Evolutionary conservation across 2,329 filamentous ascomycete species (phyloP).

Genomic region (Phoma sp.): DNA sequence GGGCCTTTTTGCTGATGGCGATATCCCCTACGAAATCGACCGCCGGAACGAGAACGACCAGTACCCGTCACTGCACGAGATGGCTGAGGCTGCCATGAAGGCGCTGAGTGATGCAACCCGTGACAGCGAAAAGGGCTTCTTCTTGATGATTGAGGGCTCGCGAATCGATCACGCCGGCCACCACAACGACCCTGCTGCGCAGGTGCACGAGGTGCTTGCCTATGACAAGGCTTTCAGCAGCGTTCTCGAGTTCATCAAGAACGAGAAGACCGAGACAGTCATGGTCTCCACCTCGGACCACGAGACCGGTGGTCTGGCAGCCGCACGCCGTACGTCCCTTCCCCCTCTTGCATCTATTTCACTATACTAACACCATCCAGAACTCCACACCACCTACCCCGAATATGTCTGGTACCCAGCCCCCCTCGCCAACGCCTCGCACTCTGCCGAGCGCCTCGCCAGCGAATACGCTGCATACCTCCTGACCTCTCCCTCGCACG

Average conservation of each 20-base stretch:
- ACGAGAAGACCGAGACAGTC: slow-evolving; percentile 74
- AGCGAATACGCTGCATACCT: slow-evolving; percentile 68
- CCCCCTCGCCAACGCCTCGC: slow-evolving; percentile 79
- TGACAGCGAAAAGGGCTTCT: slow-evolving; percentile 90
- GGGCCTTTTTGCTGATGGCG: slow-evolving; percentile 79
- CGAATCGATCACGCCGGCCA: slow-evolving; percentile 92
- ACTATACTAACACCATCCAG: slow-evolving; percentile 38
- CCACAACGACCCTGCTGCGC: slow-evolving; percentile 61
- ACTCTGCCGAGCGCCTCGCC: slow-evolving; percentile 73
- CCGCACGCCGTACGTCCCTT: slow-evolving; percentile 71
- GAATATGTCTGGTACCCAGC: slow-evolving; percentile 81
- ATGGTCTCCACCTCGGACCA: slow-evolving; percentile 93
- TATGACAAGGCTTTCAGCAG: slow-evolving; percentile 86
- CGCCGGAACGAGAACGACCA: slow-evolving; percentile 76
- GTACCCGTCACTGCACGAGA: slow-evolving; percentile 90
- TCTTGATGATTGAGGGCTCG: slow-evolving; percentile 97
- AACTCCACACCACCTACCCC: slow-evolving; percentile 67
- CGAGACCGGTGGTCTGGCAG: slow-evolving; percentile 88
- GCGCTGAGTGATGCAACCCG: slow-evolving; percentile 81
- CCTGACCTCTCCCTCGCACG: slow-evolving; percentile 42
- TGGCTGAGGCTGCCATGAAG: slow-evolving; percentile 81
- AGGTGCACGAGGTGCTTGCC: slow-evolving; percentile 84
- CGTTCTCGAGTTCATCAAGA: slow-evolving; percentile 83
- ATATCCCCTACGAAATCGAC: slow-evolving; percentile 95
- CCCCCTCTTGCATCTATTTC: neutral